Conservation (phyloP, 441 rosid species). For the Raphanus hybrid region DNA sequence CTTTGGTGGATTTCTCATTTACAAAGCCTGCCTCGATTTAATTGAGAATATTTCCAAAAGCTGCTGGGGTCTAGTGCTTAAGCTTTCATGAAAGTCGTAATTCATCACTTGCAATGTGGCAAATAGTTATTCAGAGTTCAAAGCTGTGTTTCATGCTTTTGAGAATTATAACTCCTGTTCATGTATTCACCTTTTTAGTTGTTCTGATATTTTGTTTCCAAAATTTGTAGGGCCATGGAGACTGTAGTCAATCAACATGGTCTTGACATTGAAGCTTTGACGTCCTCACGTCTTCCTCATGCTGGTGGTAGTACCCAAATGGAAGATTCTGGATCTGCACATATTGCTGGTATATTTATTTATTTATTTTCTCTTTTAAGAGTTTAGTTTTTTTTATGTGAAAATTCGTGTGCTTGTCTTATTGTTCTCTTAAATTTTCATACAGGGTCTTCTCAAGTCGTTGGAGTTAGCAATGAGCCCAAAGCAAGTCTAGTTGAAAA, state of each 20-base stretch:
- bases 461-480: slow-evolving; percentile 63
- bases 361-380: slow-evolving; percentile 10
- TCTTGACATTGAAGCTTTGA: slow-evolving; percentile 92
- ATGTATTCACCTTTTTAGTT: slow-evolving; percentile 17
- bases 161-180: slow-evolving; percentile 3
- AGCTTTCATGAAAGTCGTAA: not conserved
- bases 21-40: not conserved
- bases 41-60: not conserved
- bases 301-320: slow-evolving; percentile 71
- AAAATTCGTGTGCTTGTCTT: not conserved
- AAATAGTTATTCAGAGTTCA: not conserved
- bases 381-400: slow-evolving; percentile 8
- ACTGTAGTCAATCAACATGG: slow-evolving; percentile 93
- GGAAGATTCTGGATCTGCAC: slow-evolving; percentile 69
- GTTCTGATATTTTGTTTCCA: slow-evolving; percentile 42
- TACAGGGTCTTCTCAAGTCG: slow-evolving; percentile 77
- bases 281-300: slow-evolving; percentile 72
- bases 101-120: not conserved
- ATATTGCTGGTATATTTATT: slow-evolving; percentile 63
- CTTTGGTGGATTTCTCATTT: slow-evolving; percentile 9
- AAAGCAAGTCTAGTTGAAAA: slow-evolving; percentile 64
- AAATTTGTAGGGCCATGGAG: slow-evolving; percentile 91
- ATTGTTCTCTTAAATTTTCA: slow-evolving; percentile 17
- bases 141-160: slow-evolving; percentile 1
- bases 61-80: slow-evolving; percentile 11